These are phyloP conservation scores for Macrolepiota fuliginosa DNA, from an alignment of 768 basidiomycete genomes.

Conservation along the genomic window DNA sequence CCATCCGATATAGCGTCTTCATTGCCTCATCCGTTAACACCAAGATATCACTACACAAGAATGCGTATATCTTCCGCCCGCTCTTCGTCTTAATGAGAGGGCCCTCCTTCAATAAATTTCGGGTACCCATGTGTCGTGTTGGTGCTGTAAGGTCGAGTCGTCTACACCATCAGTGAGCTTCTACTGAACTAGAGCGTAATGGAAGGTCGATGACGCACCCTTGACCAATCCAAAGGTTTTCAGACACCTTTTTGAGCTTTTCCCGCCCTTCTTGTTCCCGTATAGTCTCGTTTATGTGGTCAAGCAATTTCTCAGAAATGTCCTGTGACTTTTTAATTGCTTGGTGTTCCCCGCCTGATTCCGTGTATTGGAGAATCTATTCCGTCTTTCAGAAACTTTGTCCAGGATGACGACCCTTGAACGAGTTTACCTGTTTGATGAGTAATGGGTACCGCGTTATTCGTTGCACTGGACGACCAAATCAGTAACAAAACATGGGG, in stretches of 20 bases:
- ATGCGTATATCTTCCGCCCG: constrained; percentile 68
- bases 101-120: constrained; percentile 80
- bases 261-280: constrained; percentile 80
- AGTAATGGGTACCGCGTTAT: constrained; percentile 93
- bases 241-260: constrained; percentile 70
- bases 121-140: constrained; percentile 80
- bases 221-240: constrained; percentile 84
- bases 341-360: constrained; percentile 57
- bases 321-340: constrained; percentile 53
- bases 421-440: constrained; percentile 62
- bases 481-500: not conserved
- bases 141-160: constrained; percentile 89
- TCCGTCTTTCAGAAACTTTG: constrained; percentile 1
- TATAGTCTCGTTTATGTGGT: constrained; percentile 85
- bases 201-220: constrained; percentile 45
- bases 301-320: constrained; percentile 71
- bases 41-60: constrained; percentile 88
- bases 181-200: not conserved
- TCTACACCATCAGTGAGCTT: constrained; percentile 28
- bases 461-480: constrained; percentile 72
- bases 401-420: not conserved
- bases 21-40: constrained; percentile 76
- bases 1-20: constrained; percentile 80
- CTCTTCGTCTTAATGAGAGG: constrained; percentile 79
- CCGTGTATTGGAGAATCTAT: constrained; percentile 80